These are phyloP conservation scores for Cordyceps cicadae DNA, from an alignment of 2,329 filamentous ascomycete genomes.

Conservation along the genomic window DNA sequence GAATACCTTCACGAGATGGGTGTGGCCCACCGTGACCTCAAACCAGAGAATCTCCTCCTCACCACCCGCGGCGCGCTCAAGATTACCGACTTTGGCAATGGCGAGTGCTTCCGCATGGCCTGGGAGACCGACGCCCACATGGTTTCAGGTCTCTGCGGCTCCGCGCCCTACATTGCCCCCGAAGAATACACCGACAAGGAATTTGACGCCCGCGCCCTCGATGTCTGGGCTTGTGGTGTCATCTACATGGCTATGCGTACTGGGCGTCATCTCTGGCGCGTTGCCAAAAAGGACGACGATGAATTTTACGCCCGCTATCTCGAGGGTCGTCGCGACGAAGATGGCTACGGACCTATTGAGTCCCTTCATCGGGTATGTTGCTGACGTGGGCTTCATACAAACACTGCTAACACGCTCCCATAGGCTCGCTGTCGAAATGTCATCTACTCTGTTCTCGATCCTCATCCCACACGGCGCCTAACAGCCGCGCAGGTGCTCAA, in stretches of 20 bases:
- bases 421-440: conserved; percentile 96
- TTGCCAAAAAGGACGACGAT: conserved; percentile 95
- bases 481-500: conserved; percentile 95
- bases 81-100: conserved; percentile 97
- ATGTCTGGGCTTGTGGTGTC: conserved; percentile 96
- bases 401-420: background rate
- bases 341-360: conserved; percentile 94
- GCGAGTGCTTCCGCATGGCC: conserved; percentile 98
- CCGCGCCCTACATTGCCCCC: conserved; percentile 92
- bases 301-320: conserved; percentile 95
- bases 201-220: conserved; percentile 94
- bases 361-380: conserved; percentile 79
- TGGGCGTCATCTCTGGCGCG: conserved; percentile 87
- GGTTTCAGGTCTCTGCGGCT: conserved; percentile 94
- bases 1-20: conserved; percentile 99
- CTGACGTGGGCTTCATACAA: background rate
- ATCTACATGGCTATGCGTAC: conserved; percentile 99
- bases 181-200: conserved; percentile 94
- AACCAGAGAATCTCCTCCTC: conserved; percentile 90
- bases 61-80: conserved; percentile 90
- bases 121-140: conserved; percentile 99
- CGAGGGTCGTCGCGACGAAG: conserved; percentile 84
- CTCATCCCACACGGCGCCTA: conserved; percentile 84
- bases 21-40: conserved; percentile 91
- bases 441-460: conserved; percentile 96